phyloP scores from a whole-genome alignment of 805 yeast species.

The Yarrowia osloensis region DNA sequence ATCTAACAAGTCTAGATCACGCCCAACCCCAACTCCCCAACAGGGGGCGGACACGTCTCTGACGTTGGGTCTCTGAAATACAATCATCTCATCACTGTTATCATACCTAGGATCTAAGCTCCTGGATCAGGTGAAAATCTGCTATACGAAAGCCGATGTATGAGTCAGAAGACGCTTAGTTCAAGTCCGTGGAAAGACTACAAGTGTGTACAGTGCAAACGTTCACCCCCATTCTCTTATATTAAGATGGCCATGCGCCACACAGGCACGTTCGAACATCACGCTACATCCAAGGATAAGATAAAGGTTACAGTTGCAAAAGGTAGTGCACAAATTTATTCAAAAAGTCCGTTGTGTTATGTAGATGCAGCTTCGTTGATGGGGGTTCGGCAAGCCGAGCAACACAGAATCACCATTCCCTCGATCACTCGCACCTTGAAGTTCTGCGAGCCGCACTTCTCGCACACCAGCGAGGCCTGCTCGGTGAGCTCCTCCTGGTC shows the following conservation, averaged over 20 bases:
- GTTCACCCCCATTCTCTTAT: neutral
- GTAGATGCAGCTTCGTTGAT: constrained; percentile 21
- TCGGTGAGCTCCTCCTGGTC: constrained; percentile 21
- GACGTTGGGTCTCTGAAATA: too few relatives aligned
- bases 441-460: constrained; percentile 25
- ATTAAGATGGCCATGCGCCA: neutral
- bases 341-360: neutral
- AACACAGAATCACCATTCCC: constrained; percentile 28
- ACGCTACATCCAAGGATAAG: neutral
- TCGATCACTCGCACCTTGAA: constrained; percentile 25
- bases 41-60: too few relatives aligned
- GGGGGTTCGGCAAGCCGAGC: constrained; percentile 28
- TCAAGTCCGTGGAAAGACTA: too few relatives aligned
- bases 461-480: constrained; percentile 23
- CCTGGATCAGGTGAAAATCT: too few relatives aligned
- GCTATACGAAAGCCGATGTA: too few relatives aligned
- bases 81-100: too few relatives aligned
- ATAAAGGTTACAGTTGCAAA: neutral
- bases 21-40: too few relatives aligned
- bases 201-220: neutral
- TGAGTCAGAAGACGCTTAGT: neutral
- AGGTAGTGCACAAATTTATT: neutral
- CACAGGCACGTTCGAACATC: neutral
- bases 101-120: too few relatives aligned
- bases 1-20: too few relatives aligned